Conservation (phyloP, 352 stramenopile genomes). For the Globisporangium cylindrosporum region DNA sequence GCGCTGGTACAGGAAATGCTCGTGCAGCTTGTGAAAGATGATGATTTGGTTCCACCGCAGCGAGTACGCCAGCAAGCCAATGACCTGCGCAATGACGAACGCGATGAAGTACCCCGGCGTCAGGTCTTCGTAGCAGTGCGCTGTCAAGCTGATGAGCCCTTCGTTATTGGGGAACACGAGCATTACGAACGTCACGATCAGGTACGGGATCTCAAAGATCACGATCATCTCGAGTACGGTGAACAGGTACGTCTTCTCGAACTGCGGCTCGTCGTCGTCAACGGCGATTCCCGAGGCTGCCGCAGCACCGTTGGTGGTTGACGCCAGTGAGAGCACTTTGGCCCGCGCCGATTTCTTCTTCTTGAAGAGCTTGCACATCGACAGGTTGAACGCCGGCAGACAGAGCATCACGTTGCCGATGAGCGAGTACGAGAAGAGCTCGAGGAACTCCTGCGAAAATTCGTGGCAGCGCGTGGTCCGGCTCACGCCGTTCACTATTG, state of each 20-base stretch:
- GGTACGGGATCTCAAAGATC: conserved; percentile 70
- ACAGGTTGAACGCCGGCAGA: conserved; percentile 62
- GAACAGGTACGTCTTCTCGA: conserved; percentile 71
- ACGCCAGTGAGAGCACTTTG: conserved; percentile 24
- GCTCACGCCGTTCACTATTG: not conserved
- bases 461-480: conserved; percentile 30
- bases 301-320: conserved; percentile 25
- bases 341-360: conserved; percentile 10
- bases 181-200: conserved; percentile 51
- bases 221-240: conserved; percentile 75
- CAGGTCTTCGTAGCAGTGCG: conserved; percentile 34
- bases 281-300: conserved; percentile 32
- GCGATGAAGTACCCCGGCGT: conserved; percentile 26
- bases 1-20: conserved; percentile 73
- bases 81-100: conserved; percentile 43
- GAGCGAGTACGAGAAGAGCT: conserved; percentile 64
- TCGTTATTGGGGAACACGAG: conserved; percentile 38
- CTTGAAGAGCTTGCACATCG: conserved; percentile 50
- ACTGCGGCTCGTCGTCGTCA: conserved; percentile 47
- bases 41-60: conserved; percentile 78
- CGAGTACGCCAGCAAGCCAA: conserved; percentile 56
- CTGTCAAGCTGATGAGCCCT: conserved; percentile 33
- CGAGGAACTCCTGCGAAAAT: conserved; percentile 60
- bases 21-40: conserved; percentile 75
- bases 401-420: conserved; percentile 62